Evolutionary conservation across 2,329 filamentous ascomycete genomes (phyloP).

Genomic region (Reticulascus tulasneorum): DNA sequence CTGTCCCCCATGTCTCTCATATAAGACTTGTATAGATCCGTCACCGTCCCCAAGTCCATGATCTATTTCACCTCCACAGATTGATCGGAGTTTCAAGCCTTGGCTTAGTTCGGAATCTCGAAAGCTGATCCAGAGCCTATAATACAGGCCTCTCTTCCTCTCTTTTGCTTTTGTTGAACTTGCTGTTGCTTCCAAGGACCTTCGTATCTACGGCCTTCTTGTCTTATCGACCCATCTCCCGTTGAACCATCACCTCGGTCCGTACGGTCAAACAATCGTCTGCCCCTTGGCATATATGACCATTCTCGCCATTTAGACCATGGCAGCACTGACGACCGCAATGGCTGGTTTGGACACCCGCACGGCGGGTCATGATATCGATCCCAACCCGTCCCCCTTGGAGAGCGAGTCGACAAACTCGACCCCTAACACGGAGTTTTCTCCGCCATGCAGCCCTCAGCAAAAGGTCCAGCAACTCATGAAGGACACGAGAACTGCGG

Average conservation of each 20-base stretch:
- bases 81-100: neutral
- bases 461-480: slow-evolving; percentile 27
- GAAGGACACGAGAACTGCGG: slow-evolving; percentile 34
- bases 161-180: neutral
- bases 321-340: no score
- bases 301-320: neutral
- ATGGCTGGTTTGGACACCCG: slow-evolving; percentile 2
- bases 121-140: neutral
- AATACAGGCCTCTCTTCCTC: neutral
- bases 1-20: slow-evolving; percentile 8
- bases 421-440: slow-evolving; percentile 48
- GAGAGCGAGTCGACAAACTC: slow-evolving; percentile 28
- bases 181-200: neutral
- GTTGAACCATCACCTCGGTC: neutral
- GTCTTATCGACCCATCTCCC: no score
- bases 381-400: slow-evolving; percentile 17
- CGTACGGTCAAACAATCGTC: no score
- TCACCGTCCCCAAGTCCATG: slow-evolving; percentile 9
- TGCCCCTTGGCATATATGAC: no score
- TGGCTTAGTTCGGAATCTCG: neutral
- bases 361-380: slow-evolving; percentile 23
- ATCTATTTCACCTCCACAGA: slow-evolving; percentile 3
- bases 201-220: no score
- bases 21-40: slow-evolving; percentile 17
- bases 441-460: slow-evolving; percentile 39